A percentile compares a stretch with the other conserved stretches of the same genome.
phyloP scores from a whole-genome alignment of 352 stramenopile species.

The Globisporangium canariense region DNA sequence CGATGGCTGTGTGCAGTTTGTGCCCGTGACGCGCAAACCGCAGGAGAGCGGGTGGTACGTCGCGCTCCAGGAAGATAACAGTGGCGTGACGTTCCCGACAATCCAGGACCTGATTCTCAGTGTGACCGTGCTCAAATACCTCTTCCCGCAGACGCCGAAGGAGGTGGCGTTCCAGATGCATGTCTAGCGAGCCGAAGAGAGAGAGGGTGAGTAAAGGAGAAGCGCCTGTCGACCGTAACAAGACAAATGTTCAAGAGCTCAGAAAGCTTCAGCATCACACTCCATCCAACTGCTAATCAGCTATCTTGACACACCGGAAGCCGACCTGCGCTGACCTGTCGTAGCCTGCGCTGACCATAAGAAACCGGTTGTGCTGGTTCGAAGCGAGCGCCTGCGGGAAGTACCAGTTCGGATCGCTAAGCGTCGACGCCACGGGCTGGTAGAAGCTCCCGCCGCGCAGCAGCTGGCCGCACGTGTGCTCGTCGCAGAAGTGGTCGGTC shows the following conservation, averaged over 20 bases:
- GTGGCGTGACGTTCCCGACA: slow-evolving; percentile 51
- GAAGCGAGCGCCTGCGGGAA: slow-evolving; percentile 63
- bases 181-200: slow-evolving; percentile 4
- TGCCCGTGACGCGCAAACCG: slow-evolving; percentile 54
- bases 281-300: neutral
- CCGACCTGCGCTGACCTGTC: slow-evolving; percentile 70
- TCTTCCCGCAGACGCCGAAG: slow-evolving; percentile 81
- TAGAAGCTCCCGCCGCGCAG: slow-evolving; percentile 78
- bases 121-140: slow-evolving; percentile 73
- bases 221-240: neutral
- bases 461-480: slow-evolving; percentile 74
- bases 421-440: slow-evolving; percentile 56
- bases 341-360: slow-evolving; percentile 71
- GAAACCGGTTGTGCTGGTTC: slow-evolving; percentile 72
- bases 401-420: slow-evolving; percentile 84
- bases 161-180: slow-evolving; percentile 49
- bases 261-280: neutral
- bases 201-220: neutral
- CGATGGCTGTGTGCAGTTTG: slow-evolving; percentile 64
- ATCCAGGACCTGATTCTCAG: slow-evolving; percentile 74
- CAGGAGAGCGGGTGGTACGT: slow-evolving; percentile 48
- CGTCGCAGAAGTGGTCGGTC: slow-evolving; percentile 82
- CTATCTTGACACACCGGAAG: slow-evolving; percentile 63
- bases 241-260: neutral
- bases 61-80: slow-evolving; percentile 48